phyloP scores from a whole-genome alignment of 2,329 filamentous ascomycete species.

The Colletotrichum incanum region DNA sequence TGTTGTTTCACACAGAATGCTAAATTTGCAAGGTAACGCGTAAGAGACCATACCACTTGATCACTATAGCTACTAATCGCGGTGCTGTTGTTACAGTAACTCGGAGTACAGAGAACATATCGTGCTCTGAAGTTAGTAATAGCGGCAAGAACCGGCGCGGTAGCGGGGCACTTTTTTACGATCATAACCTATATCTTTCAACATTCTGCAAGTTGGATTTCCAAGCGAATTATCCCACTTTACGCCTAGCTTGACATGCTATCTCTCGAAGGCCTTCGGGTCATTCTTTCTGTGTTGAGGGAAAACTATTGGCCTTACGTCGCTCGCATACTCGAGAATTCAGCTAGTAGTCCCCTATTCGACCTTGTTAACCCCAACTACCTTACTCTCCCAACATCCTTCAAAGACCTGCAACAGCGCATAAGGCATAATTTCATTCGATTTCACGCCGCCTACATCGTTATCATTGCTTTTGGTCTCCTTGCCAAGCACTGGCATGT shows the following conservation, averaged over 20 bases:
- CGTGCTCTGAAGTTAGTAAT: not conserved
- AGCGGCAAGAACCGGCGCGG: not conserved
- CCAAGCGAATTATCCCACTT: not conserved
- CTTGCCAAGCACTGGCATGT: not conserved
- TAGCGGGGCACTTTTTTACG: not conserved
- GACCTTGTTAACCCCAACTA: not conserved
- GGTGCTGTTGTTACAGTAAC: not conserved
- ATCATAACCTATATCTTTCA: not conserved
- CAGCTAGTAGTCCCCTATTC: not conserved
- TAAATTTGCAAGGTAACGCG: not conserved
- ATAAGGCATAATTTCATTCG: not conserved
- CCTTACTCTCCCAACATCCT: not conserved
- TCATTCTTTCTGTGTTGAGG: not conserved
- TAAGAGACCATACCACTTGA: not conserved
- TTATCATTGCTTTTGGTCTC: not conserved
- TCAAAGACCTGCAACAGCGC: not conserved
- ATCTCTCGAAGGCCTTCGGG: not conserved
- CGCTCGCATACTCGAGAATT: not conserved
- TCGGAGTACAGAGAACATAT: not conserved
- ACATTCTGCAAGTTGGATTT: not conserved
- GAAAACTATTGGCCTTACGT: constrained; percentile 7
- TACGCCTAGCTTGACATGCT: not conserved
- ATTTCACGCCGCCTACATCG: not conserved
- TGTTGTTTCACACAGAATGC: not conserved
- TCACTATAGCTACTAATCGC: not conserved